phyloP scores from a whole-genome alignment of 805 yeast genomes.

The Pichia gijzeniarum region DNA sequence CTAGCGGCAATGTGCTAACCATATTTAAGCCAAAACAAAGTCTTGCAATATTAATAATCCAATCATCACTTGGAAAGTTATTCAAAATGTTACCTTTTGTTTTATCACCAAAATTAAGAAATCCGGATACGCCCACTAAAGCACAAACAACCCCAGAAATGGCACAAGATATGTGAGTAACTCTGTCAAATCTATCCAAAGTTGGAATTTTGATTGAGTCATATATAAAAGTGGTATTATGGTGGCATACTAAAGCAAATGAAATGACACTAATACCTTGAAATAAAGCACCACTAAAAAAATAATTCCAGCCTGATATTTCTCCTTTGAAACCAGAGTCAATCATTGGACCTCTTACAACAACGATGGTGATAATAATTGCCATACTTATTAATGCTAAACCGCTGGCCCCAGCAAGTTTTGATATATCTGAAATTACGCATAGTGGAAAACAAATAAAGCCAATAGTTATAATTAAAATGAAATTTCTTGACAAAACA shows the following conservation, averaged over 20 bases:
- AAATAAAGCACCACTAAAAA: constrained; percentile 60
- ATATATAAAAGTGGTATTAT: constrained; percentile 84
- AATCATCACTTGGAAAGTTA: constrained; percentile 73
- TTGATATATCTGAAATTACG: constrained; percentile 71
- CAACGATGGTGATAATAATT: constrained; percentile 66
- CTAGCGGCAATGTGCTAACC: constrained; percentile 89
- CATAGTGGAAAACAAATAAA: constrained; percentile 80
- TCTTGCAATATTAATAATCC: constrained; percentile 77
- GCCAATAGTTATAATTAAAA: constrained; percentile 63
- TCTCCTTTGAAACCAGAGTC: constrained; percentile 42
- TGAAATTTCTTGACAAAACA: constrained; percentile 58
- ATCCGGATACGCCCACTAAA: constrained; percentile 74
- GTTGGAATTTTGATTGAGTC: constrained; percentile 77
- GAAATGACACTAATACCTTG: constrained; percentile 94
- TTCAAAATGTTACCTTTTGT: constrained; percentile 86
- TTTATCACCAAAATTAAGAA: constrained; percentile 61
- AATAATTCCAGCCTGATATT: constrained; percentile 38
- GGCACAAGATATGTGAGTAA: constrained; percentile 80
- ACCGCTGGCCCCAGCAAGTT: constrained; percentile 80
- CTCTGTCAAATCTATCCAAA: constrained; percentile 60
- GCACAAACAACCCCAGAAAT: constrained; percentile 77
- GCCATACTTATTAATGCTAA: constrained; percentile 82
- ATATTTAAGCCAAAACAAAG: constrained; percentile 87
- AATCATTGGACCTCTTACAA: constrained; percentile 63
- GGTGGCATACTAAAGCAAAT: constrained; percentile 94